Conservation (phyloP, 2,329 filamentous ascomycete species). For the Hypocreales sp. region DNA sequence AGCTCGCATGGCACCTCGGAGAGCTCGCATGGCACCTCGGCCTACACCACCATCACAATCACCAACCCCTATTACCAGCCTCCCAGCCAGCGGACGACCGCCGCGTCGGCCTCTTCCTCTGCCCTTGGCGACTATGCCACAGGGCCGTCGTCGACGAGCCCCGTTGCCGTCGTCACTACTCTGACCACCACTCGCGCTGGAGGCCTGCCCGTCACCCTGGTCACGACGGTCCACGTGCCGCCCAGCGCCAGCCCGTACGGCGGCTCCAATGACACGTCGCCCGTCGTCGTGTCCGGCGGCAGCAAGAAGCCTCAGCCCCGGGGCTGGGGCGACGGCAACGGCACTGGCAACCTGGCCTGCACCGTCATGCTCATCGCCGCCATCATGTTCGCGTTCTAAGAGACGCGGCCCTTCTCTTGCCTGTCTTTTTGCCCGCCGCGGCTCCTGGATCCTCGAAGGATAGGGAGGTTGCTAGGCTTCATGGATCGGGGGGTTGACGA, state of each 20-base stretch:
- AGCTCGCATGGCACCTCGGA: constrained; percentile 5
- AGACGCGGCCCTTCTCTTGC: no score
- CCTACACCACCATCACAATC: constrained; percentile 12
- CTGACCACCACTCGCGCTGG: constrained; percentile 17
- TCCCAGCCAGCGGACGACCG: neutral
- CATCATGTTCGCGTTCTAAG: constrained; percentile 18
- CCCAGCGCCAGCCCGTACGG: constrained; percentile 12
- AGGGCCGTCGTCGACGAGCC: neutral
- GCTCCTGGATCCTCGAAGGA: no score
- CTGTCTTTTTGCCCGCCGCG: no score
- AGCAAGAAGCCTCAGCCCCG: constrained; percentile 16
- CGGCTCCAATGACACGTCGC: no score
- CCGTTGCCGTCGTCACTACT: constrained; percentile 9
- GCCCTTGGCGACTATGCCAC: constrained; percentile 10
- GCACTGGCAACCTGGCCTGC: constrained; percentile 17
- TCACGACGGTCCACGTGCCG: constrained; percentile 16
- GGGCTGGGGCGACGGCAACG: constrained; percentile 12
- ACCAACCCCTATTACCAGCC: constrained; percentile 4
- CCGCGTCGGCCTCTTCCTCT: constrained; percentile 5
- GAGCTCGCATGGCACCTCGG: constrained; percentile 13
- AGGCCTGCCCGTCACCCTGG: constrained; percentile 11
- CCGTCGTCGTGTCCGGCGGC: constrained; percentile 16
- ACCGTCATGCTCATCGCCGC: constrained; percentile 19
- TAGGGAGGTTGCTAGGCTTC: no score
- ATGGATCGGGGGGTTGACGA: no score